These are phyloP conservation scores for Apiospora hydei DNA, from an alignment of 2,329 filamentous ascomycete species.

Conservation along the genomic window DNA sequence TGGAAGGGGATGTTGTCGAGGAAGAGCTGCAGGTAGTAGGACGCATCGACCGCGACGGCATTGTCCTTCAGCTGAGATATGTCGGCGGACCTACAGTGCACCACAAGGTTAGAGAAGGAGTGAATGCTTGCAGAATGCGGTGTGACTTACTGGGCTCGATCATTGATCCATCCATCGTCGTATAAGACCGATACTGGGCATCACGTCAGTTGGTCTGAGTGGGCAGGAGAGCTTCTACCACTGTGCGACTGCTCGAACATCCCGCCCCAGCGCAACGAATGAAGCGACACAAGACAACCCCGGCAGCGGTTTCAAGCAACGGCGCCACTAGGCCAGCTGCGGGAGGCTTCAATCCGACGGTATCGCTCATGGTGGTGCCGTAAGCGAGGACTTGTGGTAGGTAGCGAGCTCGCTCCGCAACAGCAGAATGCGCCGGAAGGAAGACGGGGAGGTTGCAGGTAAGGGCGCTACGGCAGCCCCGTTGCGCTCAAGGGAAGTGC, in stretches of 20 bases:
- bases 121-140: background rate
- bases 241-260: background rate
- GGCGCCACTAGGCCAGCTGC: background rate
- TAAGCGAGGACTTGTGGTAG: background rate
- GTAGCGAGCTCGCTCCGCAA: background rate
- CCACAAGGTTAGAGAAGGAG: conserved; percentile 12
- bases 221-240: background rate
- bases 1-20: conserved; percentile 74
- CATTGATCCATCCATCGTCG: conserved; percentile 51
- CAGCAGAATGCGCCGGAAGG: background rate
- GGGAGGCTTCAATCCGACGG: background rate
- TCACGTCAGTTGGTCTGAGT: background rate
- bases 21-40: conserved; percentile 84
- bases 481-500: background rate
- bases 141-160: conserved; percentile 42
- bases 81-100: conserved; percentile 51
- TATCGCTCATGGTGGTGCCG: background rate
- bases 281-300: background rate
- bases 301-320: background rate
- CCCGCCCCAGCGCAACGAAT: background rate
- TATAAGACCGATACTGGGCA: conserved; percentile 40
- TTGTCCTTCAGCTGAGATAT: conserved; percentile 76
- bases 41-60: conserved; percentile 85
- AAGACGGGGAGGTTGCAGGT: background rate
- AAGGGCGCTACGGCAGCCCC: background rate